These are phyloP conservation scores for Phytopythium ostracodes DNA, from an alignment of 352 stramenopile species.

Conservation along the genomic window DNA sequence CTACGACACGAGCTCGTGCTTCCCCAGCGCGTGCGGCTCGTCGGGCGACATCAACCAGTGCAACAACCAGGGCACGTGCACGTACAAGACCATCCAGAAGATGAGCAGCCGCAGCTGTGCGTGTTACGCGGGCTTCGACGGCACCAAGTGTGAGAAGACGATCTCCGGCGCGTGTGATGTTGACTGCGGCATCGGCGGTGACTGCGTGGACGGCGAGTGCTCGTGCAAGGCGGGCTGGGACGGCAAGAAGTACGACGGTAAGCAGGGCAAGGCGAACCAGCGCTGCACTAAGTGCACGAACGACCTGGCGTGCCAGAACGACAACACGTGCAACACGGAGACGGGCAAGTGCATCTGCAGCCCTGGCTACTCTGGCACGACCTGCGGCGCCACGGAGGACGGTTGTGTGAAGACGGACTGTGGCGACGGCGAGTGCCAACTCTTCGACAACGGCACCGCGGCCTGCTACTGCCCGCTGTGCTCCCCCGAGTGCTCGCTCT, in stretches of 20 bases:
- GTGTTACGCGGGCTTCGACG: constrained; percentile 48
- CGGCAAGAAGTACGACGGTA: constrained; percentile 34
- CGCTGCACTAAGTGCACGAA: constrained; percentile 51
- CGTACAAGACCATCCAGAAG: constrained; percentile 59
- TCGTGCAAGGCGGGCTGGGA: constrained; percentile 46
- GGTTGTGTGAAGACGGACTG: constrained; percentile 40
- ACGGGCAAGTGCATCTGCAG: constrained; percentile 51
- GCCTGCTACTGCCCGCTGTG: constrained; percentile 42
- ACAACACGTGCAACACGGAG: constrained; percentile 43
- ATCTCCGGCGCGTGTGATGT: constrained; percentile 46
- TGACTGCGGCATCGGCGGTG: constrained; percentile 45
- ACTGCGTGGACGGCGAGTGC: constrained; percentile 46
- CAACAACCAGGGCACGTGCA: constrained; percentile 72
- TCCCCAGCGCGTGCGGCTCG: constrained; percentile 30
- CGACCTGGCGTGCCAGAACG: constrained; percentile 50
- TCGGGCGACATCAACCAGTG: constrained; percentile 39
- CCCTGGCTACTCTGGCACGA: constrained; percentile 40
- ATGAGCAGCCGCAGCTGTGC: constrained; percentile 49
- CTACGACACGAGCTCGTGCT: constrained; percentile 36
- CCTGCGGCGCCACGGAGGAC: constrained; percentile 48
- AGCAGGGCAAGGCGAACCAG: constrained; percentile 41
- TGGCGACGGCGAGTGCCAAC: constrained; percentile 35
- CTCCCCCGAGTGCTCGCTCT: constrained; percentile 31
- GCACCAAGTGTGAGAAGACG: constrained; percentile 45
- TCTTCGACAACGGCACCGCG: constrained; percentile 38